These are phyloP conservation scores for Colletotrichum sp. DNA, from an alignment of 2,329 filamentous ascomycete species.

Conservation along the genomic window DNA sequence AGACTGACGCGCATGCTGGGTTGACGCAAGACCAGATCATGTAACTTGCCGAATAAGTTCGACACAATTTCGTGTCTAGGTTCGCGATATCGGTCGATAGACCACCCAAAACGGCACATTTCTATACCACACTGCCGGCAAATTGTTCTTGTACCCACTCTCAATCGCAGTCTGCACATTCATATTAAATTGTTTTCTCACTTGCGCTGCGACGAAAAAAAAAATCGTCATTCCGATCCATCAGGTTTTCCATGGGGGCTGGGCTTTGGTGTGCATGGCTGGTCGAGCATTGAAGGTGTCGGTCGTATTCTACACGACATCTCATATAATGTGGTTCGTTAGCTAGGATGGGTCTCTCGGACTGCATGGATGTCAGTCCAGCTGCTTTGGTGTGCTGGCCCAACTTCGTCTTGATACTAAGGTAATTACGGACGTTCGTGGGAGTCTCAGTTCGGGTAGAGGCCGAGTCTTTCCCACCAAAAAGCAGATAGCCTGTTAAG, in stretches of 20 bases:
- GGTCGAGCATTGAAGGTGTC: neutral
- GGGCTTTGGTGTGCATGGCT: neutral
- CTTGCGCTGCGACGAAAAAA: neutral
- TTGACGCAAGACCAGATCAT: conserved; percentile 99
- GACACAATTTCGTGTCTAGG: neutral
- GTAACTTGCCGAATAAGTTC: conserved; percentile 49
- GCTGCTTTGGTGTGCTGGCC: neutral
- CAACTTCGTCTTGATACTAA: neutral
- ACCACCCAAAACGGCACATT: neutral
- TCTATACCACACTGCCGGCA: neutral
- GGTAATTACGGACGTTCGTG: neutral
- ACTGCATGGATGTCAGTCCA: neutral
- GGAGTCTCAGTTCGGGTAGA: neutral
- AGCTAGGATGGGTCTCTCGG: neutral
- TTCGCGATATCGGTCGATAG: neutral
- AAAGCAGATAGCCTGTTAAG: neutral
- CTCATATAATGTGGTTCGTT: neutral
- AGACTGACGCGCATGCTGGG: conserved; percentile 75
- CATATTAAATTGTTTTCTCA: neutral
- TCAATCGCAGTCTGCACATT: neutral
- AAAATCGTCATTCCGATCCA: neutral
- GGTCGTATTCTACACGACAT: neutral
- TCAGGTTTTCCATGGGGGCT: neutral
- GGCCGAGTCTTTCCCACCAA: neutral
- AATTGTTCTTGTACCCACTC: neutral